Evolutionary conservation across 2,329 filamentous ascomycete genomes (phyloP), one percentile per base, ranked within the genome.

Genomic region (Xylariaceae sp.): DNA sequence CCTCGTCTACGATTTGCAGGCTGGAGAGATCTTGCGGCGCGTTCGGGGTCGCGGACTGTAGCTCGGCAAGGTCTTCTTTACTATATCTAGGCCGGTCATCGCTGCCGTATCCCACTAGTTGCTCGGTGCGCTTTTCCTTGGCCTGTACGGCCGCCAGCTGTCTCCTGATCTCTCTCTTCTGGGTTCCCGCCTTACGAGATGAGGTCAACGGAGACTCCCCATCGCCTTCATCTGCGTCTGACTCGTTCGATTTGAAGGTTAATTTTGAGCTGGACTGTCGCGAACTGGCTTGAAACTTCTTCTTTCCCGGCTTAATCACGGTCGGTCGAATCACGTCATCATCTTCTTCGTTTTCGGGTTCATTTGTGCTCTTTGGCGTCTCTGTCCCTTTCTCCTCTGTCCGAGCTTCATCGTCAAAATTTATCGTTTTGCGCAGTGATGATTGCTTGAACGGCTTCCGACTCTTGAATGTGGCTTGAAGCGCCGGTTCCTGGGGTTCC

Each of bases 31-130:
- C 82, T 63, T 84, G 87, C 0, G 92, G 92, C 0, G 89, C 92
- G 23, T 87, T 90, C 0, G 91, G 92, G 0, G 92, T 97, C 10
- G 90, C 92, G 60, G 86, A 88, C 63, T 91, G 90, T 11, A 99
- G 80, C 72, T 96, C 90, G 39, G 89, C 86, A 17, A 99, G 80
- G 65, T 93, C 90, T 67, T 95, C 90, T 69, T 89, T 89, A 76
- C 83, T 95, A 72, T 99, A 97, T 60, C 78, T 88, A 0, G 91
- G 92, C 44, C 88, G 80, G 55, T 87, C 87, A 13, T 88, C 85
- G 11, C 89, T 86, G 9, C 89, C 86, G 9, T 74, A 75, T 11
- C 85, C 81, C 4, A 79, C 76, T 0, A 82, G 79, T 6, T 85
- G 79, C 57, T 84, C 72, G 0, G 78, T 67, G 18, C 74, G 77